phyloP scores from a whole-genome alignment of 768 basidiomycete genomes.

The Russula emetica region DNA sequence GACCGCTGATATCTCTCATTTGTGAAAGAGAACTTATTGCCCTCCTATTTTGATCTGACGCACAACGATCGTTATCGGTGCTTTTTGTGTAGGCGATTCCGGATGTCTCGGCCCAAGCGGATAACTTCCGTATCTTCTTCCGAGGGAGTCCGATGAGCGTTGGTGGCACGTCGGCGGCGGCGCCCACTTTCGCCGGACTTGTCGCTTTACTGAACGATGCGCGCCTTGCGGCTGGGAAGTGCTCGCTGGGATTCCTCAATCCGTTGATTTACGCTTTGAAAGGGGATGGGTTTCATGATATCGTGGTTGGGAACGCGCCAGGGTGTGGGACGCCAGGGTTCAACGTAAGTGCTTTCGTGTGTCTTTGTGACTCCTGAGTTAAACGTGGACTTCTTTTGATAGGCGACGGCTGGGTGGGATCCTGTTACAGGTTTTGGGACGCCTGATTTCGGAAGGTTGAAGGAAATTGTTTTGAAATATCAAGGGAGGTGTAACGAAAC shows the following conservation, averaged over 20 bases:
- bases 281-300: constrained; percentile 49
- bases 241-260: constrained; percentile 63
- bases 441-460: constrained; percentile 35
- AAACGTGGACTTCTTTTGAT: background rate
- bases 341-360: constrained; percentile 43
- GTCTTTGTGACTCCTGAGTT: background rate
- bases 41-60: too few species aligned
- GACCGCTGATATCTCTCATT: constrained; percentile 20
- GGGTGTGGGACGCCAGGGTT: constrained; percentile 64
- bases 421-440: constrained; percentile 37
- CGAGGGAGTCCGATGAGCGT: constrained; percentile 36
- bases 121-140: constrained; percentile 43
- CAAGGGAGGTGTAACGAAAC: background rate
- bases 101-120: constrained; percentile 55
- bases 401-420: constrained; percentile 38
- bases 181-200: constrained; percentile 56
- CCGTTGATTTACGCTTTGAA: constrained; percentile 52
- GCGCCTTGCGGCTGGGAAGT: constrained; percentile 41
- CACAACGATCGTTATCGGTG: background rate
- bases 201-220: constrained; percentile 48
- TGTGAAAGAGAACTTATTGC: background rate
- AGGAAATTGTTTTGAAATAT: constrained; percentile 17
- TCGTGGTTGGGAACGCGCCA: constrained; percentile 50
- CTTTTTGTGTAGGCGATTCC: constrained; percentile 44
- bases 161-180: constrained; percentile 56